Conservation (phyloP, 31 red algal genomes). For the Bonnemaisonia californica region DNA sequence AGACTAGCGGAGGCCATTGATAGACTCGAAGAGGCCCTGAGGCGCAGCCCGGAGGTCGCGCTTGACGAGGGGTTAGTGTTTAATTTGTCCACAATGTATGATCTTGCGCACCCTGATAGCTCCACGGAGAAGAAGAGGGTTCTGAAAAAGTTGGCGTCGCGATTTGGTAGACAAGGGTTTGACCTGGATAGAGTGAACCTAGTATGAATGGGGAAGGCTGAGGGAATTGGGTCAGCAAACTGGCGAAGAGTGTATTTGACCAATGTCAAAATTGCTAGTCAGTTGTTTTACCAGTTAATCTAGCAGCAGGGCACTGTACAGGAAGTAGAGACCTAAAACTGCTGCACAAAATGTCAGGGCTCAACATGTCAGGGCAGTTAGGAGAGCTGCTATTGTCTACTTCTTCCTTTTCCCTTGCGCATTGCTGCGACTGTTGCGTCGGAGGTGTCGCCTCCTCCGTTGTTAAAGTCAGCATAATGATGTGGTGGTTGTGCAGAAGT, state of each 20-base stretch:
- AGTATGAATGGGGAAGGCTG: not conserved
- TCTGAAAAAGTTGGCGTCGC: slow-evolving; percentile 29
- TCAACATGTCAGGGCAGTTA: no score
- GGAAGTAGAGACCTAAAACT: no score
- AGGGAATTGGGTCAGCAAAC: no score
- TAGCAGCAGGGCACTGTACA: not conserved
- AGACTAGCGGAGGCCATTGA: slow-evolving; percentile 46
- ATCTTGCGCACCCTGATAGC: slow-evolving; percentile 48
- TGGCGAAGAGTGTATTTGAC: no score
- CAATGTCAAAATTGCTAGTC: not conserved
- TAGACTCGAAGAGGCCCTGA: slow-evolving; percentile 39
- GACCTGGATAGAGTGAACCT: slow-evolving; percentile 20
- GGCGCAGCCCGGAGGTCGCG: slow-evolving; percentile 16
- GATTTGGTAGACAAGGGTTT: slow-evolving; percentile 54
- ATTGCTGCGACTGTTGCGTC: slow-evolving; percentile 19
- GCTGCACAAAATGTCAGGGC: no score
- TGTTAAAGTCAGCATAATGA: not conserved
- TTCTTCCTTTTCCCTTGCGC: not conserved
- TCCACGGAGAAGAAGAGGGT: slow-evolving; percentile 38
- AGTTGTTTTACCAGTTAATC: not conserved
- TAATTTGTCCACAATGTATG: slow-evolving; percentile 70
- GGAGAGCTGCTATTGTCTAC: not conserved
- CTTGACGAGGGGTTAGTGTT: slow-evolving; percentile 72
- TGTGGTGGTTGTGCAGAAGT: not conserved
- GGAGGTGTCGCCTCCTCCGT: slow-evolving; percentile 18